These are phyloP conservation scores for Yamadazyma buinensis DNA, from an alignment of 1,139 yeast species.

Conservation along the genomic window DNA sequence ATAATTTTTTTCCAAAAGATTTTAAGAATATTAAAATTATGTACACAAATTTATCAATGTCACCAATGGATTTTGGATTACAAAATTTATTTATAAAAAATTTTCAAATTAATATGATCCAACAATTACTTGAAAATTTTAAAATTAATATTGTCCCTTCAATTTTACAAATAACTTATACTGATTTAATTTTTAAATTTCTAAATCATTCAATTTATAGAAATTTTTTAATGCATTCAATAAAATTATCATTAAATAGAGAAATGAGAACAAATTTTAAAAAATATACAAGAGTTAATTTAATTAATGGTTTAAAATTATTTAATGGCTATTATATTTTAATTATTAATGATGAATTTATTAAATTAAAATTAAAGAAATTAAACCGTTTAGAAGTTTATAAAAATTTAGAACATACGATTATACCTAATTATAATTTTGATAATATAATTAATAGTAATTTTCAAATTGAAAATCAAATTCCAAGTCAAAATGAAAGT, in stretches of 20 bases:
- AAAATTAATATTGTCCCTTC: constrained; percentile 5
- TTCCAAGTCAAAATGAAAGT: neutral
- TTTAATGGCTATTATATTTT: constrained; percentile 2
- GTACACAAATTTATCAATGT: constrained; percentile 8
- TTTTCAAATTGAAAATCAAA: neutral
- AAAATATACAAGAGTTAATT: constrained; percentile 5
- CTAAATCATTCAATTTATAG: constrained; percentile 3
- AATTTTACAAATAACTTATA: constrained; percentile 5
- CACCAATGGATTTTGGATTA: constrained; percentile 11
- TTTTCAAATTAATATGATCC: constrained; percentile 6
- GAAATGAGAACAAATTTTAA: constrained; percentile 6
- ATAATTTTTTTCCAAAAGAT: constrained; percentile 5
- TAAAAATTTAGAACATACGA: constrained; percentile 1
- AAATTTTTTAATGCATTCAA: constrained; percentile 9
- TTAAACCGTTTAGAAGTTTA: neutral
- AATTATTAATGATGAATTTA: constrained; percentile 5
- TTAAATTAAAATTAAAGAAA: constrained; percentile 3
- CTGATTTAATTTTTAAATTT: constrained; percentile 6
- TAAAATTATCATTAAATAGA: constrained; percentile 8
- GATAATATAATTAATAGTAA: constrained; percentile 6
- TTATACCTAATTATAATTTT: constrained; percentile 1
- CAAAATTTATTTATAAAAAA: constrained; percentile 6
- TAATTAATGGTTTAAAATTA: constrained; percentile 2
- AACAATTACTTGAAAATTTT: constrained; percentile 2
- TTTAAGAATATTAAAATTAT: constrained; percentile 7